Conservation (phyloP, 1,284 basidiomycete genomes). For the Gomphus bonarii region DNA sequence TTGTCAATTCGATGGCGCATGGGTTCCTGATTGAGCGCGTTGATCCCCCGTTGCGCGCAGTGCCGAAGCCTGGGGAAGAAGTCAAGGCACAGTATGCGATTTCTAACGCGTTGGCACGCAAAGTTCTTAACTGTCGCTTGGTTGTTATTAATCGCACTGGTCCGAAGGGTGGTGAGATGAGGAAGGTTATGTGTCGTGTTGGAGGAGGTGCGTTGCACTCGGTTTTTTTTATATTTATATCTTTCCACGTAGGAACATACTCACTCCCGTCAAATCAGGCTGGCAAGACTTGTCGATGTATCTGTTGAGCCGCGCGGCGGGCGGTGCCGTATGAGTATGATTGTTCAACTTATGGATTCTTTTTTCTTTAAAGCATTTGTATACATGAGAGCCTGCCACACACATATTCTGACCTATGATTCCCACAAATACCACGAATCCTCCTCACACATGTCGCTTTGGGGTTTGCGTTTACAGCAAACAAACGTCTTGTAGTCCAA, state of each 20-base stretch:
- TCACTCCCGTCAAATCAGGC: slow-evolving; percentile 31
- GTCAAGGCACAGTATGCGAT: slow-evolving; percentile 77
- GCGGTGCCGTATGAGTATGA: slow-evolving; percentile 9
- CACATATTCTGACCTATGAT: not conserved
- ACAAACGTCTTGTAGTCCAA: no score
- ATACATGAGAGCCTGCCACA: not conserved
- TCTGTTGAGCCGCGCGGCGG: slow-evolving; percentile 53
- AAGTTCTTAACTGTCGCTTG: slow-evolving; percentile 70
- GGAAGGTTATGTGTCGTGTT: slow-evolving; percentile 81
- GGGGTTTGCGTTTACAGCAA: not conserved
- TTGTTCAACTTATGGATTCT: not conserved
- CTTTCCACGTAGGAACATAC: not conserved
- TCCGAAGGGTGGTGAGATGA: slow-evolving; percentile 38
- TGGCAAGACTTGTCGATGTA: slow-evolving; percentile 83
- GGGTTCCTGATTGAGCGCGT: slow-evolving; percentile 68
- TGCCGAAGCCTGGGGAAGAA: slow-evolving; percentile 67
- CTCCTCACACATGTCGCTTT: not conserved
- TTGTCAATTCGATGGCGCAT: slow-evolving; percentile 70
- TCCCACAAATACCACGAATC: not conserved
- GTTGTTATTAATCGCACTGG: slow-evolving; percentile 61
- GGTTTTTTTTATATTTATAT: not conserved
- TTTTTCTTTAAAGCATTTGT: slow-evolving; percentile 3
- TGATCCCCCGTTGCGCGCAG: slow-evolving; percentile 58
- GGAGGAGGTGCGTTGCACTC: slow-evolving; percentile 54
- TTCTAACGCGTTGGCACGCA: slow-evolving; percentile 56